Conservation (phyloP, 148 eudicot genomes). For the Fagopyrum tataricum region DNA sequence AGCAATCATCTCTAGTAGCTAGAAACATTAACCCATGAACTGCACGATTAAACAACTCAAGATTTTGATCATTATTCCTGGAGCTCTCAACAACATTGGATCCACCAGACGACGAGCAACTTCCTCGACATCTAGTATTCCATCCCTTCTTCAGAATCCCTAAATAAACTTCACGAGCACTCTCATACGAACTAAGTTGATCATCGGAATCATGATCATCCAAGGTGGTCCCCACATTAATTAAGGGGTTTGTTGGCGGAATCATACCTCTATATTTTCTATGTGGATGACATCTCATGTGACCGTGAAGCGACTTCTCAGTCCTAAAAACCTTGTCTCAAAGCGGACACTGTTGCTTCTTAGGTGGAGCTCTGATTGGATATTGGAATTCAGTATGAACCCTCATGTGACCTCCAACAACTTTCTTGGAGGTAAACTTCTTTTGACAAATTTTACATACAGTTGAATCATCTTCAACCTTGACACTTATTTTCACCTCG, state of each 20-base stretch:
- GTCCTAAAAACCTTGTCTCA: conserved; percentile 33
- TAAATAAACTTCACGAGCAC: neutral
- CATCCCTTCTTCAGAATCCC: neutral
- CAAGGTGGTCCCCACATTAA: neutral
- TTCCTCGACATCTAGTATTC: neutral
- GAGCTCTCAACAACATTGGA: no score
- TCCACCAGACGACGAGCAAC: neutral
- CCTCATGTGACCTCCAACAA: neutral
- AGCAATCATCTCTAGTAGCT: neutral
- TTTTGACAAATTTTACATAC: no score
- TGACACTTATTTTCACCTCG: neutral
- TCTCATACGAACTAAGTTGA: neutral
- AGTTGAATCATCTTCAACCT: neutral
- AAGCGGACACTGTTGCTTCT: neutral
- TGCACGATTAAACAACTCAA: neutral
- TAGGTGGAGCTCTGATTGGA: no score
- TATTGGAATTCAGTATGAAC: neutral
- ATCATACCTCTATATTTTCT: conserved; percentile 40
- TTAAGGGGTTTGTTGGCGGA: conserved; percentile 18
- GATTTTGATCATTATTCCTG: neutral
- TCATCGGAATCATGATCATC: neutral
- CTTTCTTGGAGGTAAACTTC: neutral
- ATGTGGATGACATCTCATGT: conserved; percentile 62
- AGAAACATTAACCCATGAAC: conserved; percentile 9
- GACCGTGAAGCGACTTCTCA: conserved; percentile 45